phyloP scores from a whole-genome alignment of 768 basidiomycete genomes.

The Ramaria sp. region DNA sequence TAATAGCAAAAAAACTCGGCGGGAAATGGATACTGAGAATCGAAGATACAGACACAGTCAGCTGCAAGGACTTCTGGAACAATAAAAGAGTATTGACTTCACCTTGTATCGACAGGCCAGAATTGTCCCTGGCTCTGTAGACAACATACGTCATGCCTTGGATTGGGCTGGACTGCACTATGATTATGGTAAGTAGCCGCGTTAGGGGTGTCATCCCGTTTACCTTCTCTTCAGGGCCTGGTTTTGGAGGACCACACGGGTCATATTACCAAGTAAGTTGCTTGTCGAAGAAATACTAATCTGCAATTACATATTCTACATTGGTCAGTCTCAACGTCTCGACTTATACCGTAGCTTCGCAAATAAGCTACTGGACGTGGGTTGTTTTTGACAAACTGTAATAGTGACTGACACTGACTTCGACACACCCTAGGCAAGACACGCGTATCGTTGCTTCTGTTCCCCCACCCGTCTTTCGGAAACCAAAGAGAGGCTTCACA shows the following conservation, averaged over 20 bases:
- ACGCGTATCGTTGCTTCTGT: slow-evolving; percentile 96
- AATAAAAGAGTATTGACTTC: neutral
- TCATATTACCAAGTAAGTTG: slow-evolving; percentile 76
- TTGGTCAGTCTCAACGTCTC: slow-evolving; percentile 68
- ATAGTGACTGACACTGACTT: neutral
- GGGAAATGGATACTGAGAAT: slow-evolving; percentile 90
- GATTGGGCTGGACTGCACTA: slow-evolving; percentile 89
- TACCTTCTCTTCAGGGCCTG: slow-evolving; percentile 49
- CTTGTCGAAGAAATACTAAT: neutral
- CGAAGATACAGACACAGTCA: slow-evolving; percentile 90
- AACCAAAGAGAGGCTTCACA: slow-evolving; percentile 60
- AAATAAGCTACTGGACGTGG: slow-evolving; percentile 65
- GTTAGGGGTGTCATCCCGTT: neutral
- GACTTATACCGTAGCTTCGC: slow-evolving; percentile 76
- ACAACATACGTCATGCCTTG: slow-evolving; percentile 64
- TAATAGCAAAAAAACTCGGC: slow-evolving; percentile 68
- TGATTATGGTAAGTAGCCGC: slow-evolving; percentile 64
- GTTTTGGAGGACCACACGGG: slow-evolving; percentile 57
- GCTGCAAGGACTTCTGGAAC: slow-evolving; percentile 15
- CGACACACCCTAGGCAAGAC: slow-evolving; percentile 46
- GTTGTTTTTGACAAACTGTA: slow-evolving; percentile 11
- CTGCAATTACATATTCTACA: too few species aligned
- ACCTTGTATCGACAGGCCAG: slow-evolving; percentile 42
- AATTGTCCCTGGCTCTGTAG: slow-evolving; percentile 74
- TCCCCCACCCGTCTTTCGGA: slow-evolving; percentile 55